These are phyloP conservation scores for Pichia sp. DNA, from an alignment of 1,139 yeast species.

Conservation along the genomic window DNA sequence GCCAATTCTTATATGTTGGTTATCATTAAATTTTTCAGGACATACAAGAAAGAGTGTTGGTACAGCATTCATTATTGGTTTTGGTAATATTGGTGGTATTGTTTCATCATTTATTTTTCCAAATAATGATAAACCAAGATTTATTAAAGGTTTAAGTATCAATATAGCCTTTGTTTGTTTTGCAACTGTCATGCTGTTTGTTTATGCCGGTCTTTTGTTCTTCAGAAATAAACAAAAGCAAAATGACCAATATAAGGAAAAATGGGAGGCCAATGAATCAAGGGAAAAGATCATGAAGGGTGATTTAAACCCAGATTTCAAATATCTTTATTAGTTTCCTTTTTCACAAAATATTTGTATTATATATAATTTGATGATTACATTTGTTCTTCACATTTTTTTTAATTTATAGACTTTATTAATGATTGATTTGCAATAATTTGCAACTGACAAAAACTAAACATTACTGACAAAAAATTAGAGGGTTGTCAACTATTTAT, in stretches of 20 bases:
- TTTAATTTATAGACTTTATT: neutral
- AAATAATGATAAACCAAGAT: constrained; percentile 51
- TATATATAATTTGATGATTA: neutral
- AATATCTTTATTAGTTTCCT: constrained; percentile 20
- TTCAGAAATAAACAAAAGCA: constrained; percentile 41
- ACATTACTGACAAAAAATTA: no score
- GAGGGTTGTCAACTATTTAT: no score
- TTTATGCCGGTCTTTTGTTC: constrained; percentile 38
- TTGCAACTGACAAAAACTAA: neutral
- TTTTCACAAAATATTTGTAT: neutral
- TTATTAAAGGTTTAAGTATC: constrained; percentile 47
- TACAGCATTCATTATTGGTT: constrained; percentile 72
- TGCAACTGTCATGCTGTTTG: constrained; percentile 39
- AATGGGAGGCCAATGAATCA: constrained; percentile 41
- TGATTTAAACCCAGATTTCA: constrained; percentile 59
- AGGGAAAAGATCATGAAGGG: constrained; percentile 49
- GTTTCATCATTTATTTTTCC: constrained; percentile 60
- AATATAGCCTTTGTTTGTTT: constrained; percentile 49
- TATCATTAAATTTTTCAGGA: constrained; percentile 59
- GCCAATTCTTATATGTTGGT: constrained; percentile 74
- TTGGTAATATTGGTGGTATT: constrained; percentile 81
- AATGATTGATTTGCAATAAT: neutral
- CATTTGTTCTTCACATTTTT: neutral
- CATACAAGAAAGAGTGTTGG: constrained; percentile 67
- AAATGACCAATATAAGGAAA: constrained; percentile 31